phyloP scores from a whole-genome alignment of 345 rosid genomes.

The Lumnitzera racemosa region DNA sequence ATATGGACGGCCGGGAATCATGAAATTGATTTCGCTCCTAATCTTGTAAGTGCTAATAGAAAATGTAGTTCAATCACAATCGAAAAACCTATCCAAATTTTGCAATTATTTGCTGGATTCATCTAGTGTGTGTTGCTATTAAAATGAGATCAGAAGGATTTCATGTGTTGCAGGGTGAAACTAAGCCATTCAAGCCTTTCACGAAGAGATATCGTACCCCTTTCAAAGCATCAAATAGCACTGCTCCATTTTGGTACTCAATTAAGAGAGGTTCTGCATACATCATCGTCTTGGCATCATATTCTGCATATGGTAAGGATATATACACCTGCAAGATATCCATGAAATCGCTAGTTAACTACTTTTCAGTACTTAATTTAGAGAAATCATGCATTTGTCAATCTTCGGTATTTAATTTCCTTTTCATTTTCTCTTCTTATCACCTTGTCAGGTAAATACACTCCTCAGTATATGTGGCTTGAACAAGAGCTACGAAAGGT shows the following conservation, averaged over 20 bases:
- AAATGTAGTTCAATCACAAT: too few relatives aligned
- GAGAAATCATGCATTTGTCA: neutral
- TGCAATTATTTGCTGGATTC: too few relatives aligned
- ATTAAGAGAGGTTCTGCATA: slow-evolving; percentile 90
- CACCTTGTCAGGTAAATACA: slow-evolving; percentile 48
- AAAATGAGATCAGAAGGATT: too few relatives aligned
- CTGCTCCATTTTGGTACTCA: slow-evolving; percentile 84
- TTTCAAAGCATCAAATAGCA: slow-evolving; percentile 56
- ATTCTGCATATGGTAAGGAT: slow-evolving; percentile 74
- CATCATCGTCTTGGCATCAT: slow-evolving; percentile 73
- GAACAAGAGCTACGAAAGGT: slow-evolving; percentile 69
- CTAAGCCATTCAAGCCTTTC: slow-evolving; percentile 70
- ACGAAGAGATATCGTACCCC: slow-evolving; percentile 64
- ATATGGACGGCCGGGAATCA: slow-evolving; percentile 93
- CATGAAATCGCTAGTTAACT: too few relatives aligned
- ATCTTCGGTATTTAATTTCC: neutral
- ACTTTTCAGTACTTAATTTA: too few relatives aligned
- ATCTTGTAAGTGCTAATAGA: slow-evolving; percentile 34
- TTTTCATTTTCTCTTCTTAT: neutral
- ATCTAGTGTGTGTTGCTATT: neutral
- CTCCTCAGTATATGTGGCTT: slow-evolving; percentile 80
- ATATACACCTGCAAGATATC: too few relatives aligned
- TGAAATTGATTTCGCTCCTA: slow-evolving; percentile 72
- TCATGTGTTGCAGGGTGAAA: slow-evolving; percentile 61
- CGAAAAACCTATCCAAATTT: too few relatives aligned